Conservation (phyloP, 306 rosid genomes). For the Boehmeria nivea region DNA sequence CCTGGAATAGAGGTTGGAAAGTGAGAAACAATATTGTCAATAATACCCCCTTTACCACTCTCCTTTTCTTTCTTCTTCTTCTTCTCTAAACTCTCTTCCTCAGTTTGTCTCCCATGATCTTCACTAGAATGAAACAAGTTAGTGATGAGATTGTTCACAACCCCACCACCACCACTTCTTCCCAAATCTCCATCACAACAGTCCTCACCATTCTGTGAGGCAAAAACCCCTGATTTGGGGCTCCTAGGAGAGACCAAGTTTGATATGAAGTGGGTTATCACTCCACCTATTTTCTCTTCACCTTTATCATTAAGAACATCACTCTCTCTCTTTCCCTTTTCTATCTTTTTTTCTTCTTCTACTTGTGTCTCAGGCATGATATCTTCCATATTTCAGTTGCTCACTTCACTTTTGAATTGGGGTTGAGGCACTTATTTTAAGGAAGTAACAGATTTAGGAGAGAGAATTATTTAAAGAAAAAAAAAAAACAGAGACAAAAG, state of each 20-base stretch:
- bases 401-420: not conserved
- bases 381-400: slow-evolving; percentile 29
- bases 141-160: slow-evolving; percentile 18
- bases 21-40: slow-evolving; percentile 37
- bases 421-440: too few relatives aligned
- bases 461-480: not conserved
- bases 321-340: slow-evolving; percentile 3
- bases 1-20: slow-evolving; percentile 43
- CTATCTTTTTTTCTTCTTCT: not conserved
- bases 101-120: too few relatives aligned
- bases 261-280: slow-evolving; percentile 18
- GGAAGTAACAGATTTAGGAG: too few relatives aligned
- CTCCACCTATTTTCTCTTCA: slow-evolving; percentile 23
- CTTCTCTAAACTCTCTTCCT: too few relatives aligned
- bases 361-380: slow-evolving; percentile 10
- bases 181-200: slow-evolving; percentile 11
- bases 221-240: slow-evolving; percentile 14
- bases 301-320: too few relatives aligned
- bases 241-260: slow-evolving; percentile 25
- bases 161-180: too few relatives aligned
- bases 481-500: too few relatives aligned
- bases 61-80: slow-evolving; percentile 5
- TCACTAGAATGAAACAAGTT: slow-evolving; percentile 16
- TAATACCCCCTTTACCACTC: slow-evolving; percentile 25
- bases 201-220: slow-evolving; percentile 2